These are phyloP conservation scores for Alternaria longipes DNA, from an alignment of 2,329 filamentous ascomycete species.

Conservation along the genomic window DNA sequence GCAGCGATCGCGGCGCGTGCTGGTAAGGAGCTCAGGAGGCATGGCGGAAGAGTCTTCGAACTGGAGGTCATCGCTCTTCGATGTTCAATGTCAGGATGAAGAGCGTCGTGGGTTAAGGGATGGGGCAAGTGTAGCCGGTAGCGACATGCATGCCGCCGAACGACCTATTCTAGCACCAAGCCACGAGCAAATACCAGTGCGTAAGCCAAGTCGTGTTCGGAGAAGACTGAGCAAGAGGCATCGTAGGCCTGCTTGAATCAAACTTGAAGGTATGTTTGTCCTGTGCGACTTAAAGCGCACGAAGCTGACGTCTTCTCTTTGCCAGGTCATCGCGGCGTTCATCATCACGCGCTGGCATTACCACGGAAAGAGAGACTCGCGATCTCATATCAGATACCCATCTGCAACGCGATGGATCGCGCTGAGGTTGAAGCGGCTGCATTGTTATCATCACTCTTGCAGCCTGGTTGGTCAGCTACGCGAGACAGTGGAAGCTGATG, in stretches of 20 bases:
- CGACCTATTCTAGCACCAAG: constrained; percentile 30
- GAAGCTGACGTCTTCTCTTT: not conserved
- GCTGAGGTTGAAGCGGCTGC: not conserved
- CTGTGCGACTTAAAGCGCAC: not conserved
- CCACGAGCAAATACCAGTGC: constrained; percentile 12
- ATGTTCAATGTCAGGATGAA: constrained; percentile 20
- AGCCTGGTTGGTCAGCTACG: not conserved
- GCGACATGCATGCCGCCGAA: constrained; percentile 19
- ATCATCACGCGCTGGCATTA: not conserved
- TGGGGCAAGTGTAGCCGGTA: constrained; percentile 32
- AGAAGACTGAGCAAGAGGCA: constrained; percentile 34
- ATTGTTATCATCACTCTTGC: not conserved
- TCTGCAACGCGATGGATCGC: too few species aligned
- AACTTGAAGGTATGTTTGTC: not conserved
- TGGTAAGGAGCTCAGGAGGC: constrained; percentile 23
- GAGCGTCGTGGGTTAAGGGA: constrained; percentile 20
- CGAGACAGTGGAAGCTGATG: not conserved
- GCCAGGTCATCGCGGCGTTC: not conserved
- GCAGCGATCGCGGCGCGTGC: constrained; percentile 33
- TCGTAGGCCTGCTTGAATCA: constrained; percentile 24
- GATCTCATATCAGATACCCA: not conserved
- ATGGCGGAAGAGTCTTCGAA: constrained; percentile 20
- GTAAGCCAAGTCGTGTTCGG: constrained; percentile 18
- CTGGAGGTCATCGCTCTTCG: constrained; percentile 21
- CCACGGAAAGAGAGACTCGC: not conserved